phyloP scores from a whole-genome alignment of 345 rosid species.

The Syzygium jambos region DNA sequence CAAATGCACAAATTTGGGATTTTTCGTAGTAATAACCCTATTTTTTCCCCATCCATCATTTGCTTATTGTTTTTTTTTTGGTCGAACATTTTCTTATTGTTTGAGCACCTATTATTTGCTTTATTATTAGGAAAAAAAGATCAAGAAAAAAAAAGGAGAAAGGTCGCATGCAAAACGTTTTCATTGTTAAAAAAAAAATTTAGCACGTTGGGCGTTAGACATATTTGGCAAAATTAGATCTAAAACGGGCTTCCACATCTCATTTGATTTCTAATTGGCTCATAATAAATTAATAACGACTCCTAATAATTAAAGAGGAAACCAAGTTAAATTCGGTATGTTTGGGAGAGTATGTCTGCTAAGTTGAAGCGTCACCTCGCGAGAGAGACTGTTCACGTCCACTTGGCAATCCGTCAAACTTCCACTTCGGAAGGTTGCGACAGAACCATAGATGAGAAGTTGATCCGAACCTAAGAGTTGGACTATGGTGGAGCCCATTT shows the following conservation, averaged over 20 bases:
- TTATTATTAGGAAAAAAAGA: neutral
- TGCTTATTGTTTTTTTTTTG: neutral
- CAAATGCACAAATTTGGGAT: too few species aligned
- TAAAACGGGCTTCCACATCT: neutral
- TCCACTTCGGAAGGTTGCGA: neutral
- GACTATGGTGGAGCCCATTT: neutral
- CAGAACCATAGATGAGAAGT: neutral
- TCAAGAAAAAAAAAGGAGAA: neutral
- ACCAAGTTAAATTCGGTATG: neutral
- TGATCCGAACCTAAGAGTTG: neutral
- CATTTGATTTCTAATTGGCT: neutral
- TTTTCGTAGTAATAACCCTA: too few species aligned
- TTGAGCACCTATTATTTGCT: neutral
- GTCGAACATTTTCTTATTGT: neutral
- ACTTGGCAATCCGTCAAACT: neutral
- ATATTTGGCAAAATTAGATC: neutral
- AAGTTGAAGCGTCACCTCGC: neutral
- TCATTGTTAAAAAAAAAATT: neutral
- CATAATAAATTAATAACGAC: neutral
- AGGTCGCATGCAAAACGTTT: neutral
- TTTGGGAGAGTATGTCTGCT: neutral
- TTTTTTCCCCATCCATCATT: too few species aligned
- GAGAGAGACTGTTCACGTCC: fast-evolving
- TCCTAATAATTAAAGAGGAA: neutral
- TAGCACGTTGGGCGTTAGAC: neutral